Evolutionary conservation across 306 rosid species (phyloP).

Genomic region (Ormosia semicastrata): DNA sequence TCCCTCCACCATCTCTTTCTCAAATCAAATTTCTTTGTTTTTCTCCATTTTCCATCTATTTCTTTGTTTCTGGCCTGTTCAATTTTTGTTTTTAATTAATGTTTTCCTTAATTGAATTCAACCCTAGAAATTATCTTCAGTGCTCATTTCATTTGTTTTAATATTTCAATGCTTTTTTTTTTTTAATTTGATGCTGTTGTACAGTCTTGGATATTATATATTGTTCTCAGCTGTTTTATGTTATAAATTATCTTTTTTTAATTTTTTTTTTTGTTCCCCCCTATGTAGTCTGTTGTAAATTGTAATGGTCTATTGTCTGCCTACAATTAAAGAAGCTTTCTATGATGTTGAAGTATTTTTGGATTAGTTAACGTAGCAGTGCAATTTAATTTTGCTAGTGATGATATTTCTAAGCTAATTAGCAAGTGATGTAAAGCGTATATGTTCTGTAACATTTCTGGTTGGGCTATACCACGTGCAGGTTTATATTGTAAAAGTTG

Average conservation of each 20-base stretch:
- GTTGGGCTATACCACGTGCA: conserved; percentile 30
- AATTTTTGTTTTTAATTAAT: not conserved
- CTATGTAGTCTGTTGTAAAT: not conserved
- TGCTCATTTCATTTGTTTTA: not conserved
- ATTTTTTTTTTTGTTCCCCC: not conserved
- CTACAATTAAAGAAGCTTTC: not conserved
- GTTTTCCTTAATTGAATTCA: not conserved
- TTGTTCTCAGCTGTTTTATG: not conserved
- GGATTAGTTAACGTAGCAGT: not conserved
- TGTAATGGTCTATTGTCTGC: not conserved
- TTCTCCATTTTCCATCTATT: not conserved
- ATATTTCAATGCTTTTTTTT: not conserved
- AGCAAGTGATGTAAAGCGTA: not conserved
- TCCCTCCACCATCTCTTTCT: not conserved
- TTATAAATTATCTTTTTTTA: not conserved
- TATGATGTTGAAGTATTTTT: not conserved
- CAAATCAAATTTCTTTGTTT: not conserved
- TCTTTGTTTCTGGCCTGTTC: not conserved
- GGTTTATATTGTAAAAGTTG: conserved; percentile 27
- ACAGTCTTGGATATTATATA: not conserved
- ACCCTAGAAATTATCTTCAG: not conserved
- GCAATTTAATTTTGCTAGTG: not conserved
- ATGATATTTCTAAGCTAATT: conserved; percentile 7
- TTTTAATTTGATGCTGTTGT: not conserved
- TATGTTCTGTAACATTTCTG: not conserved